A percentile compares a stretch with the other conserved stretches of the same genome.
Conservation (phyloP, 345 rosid species). For the Hibiscus syriacus region DNA sequence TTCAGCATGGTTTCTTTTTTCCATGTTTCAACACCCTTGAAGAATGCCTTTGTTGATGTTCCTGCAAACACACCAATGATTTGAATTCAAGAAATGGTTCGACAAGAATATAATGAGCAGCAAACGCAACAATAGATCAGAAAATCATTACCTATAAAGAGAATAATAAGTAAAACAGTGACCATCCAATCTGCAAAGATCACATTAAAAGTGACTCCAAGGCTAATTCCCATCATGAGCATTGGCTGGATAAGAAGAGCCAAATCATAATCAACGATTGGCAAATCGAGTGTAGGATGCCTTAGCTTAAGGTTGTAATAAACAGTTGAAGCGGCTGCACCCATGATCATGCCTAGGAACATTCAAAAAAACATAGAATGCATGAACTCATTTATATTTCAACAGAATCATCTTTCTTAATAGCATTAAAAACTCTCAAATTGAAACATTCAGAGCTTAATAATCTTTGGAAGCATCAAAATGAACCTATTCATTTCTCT, state of each 20-base stretch:
- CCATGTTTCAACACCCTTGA: conserved; percentile 82
- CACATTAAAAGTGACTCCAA: conserved; percentile 72
- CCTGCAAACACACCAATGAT: conserved; percentile 29
- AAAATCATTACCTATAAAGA: conserved; percentile 49
- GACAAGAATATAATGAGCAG: neutral
- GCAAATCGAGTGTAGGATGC: conserved; percentile 74
- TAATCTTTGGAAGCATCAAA: neutral
- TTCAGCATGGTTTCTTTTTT: conserved; percentile 66
- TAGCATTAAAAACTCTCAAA: neutral
- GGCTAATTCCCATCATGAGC: conserved; percentile 78
- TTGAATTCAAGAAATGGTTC: conserved; percentile 1
- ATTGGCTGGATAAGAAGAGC: conserved; percentile 79
- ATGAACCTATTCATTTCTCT: neutral
- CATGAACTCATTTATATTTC: neutral
- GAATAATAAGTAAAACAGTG: conserved; percentile 73
- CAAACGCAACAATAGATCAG: neutral
- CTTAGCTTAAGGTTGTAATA: conserved; percentile 69
- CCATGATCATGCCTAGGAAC: conserved; percentile 77
- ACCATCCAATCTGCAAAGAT: conserved; percentile 84
- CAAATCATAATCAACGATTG: conserved; percentile 76
- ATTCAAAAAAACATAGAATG: neutral
- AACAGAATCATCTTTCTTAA: neutral
- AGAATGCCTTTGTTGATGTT: conserved; percentile 77
- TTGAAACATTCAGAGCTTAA: too few relatives aligned
- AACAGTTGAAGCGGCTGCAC: conserved; percentile 68